Evolutionary conservation across 768 basidiomycete genomes (phyloP).

Genomic region (Boletus speciosus): DNA sequence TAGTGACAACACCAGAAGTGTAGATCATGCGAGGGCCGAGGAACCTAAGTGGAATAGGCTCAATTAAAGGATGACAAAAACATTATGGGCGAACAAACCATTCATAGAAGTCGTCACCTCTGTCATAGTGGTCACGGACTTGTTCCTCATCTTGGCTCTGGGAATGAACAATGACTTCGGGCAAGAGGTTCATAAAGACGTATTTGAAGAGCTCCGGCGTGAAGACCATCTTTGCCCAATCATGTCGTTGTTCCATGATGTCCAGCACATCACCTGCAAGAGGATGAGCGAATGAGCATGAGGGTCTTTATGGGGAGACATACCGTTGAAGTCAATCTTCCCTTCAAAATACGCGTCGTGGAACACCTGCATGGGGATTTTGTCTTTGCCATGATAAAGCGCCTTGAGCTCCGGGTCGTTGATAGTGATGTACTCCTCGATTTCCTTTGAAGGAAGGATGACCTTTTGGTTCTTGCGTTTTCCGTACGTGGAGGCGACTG

Average conservation of each 20-base stretch:
- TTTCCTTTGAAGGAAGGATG: constrained; percentile 74
- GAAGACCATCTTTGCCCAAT: constrained; percentile 92
- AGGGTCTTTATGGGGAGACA: constrained; percentile 12
- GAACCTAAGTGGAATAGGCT: constrained; percentile 52
- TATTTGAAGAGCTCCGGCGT: constrained; percentile 92
- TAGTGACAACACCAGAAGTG: constrained; percentile 84
- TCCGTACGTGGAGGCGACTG: constrained; percentile 78
- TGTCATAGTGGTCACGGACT: constrained; percentile 94
- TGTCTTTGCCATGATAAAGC: constrained; percentile 77
- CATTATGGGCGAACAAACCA: constrained; percentile 44
- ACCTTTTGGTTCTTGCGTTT: constrained; percentile 82
- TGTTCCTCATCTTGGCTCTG: constrained; percentile 90
- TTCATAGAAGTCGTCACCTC: constrained; percentile 93
- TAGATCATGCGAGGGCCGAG: constrained; percentile 96
- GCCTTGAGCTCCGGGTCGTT: constrained; percentile 78
- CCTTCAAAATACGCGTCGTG: constrained; percentile 97
- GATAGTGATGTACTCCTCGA: constrained; percentile 89
- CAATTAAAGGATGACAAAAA: not conserved
- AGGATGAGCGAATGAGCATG: not conserved
- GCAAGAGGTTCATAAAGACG: constrained; percentile 80
- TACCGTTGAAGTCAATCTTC: constrained; percentile 95
- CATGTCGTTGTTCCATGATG: constrained; percentile 89
- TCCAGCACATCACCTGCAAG: constrained; percentile 85
- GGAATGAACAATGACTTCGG: constrained; percentile 94
- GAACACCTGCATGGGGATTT: constrained; percentile 97